phyloP scores from a whole-genome alignment of 139 green algal genomes.

The Chlorella sorokiniana region DNA sequence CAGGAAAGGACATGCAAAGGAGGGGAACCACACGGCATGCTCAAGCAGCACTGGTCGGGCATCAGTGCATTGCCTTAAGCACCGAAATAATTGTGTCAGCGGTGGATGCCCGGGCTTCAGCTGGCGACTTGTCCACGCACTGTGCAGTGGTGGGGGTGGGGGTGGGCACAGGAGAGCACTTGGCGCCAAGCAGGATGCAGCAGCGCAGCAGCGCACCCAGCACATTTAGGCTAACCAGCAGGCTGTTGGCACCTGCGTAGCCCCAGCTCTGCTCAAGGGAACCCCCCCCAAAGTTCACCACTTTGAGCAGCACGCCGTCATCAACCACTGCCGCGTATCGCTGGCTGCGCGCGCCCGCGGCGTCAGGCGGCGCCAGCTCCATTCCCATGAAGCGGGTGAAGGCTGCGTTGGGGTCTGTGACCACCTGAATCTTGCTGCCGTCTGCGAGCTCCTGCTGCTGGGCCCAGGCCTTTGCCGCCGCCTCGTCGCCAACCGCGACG shows the following conservation, averaged over 20 bases:
- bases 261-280: too few relatives aligned
- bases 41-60: background rate
- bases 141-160: background rate
- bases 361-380: conserved; percentile 18
- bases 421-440: conserved; percentile 28
- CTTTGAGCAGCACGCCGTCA: conserved; percentile 54
- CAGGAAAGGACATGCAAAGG: background rate
- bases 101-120: conserved; percentile 37
- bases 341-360: conserved; percentile 3
- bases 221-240: background rate
- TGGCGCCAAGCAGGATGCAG: background rate
- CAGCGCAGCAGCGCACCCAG: background rate
- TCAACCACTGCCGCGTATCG: conserved; percentile 49
- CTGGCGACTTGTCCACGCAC: conserved; percentile 28
- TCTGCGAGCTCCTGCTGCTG: conserved; percentile 25
- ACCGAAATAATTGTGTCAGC: conserved; percentile 26
- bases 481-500: conserved; percentile 37
- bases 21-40: background rate
- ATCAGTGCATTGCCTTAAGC: conserved; percentile 39
- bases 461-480: conserved; percentile 45
- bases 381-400: conserved; percentile 49
- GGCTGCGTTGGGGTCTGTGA: conserved; percentile 35
- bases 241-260: background rate
- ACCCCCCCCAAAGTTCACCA: too few relatives aligned
- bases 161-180: too few relatives aligned